Conservation (phyloP, 352 stramenopile genomes). For the Globisporangium cylindrosporum region DNA sequence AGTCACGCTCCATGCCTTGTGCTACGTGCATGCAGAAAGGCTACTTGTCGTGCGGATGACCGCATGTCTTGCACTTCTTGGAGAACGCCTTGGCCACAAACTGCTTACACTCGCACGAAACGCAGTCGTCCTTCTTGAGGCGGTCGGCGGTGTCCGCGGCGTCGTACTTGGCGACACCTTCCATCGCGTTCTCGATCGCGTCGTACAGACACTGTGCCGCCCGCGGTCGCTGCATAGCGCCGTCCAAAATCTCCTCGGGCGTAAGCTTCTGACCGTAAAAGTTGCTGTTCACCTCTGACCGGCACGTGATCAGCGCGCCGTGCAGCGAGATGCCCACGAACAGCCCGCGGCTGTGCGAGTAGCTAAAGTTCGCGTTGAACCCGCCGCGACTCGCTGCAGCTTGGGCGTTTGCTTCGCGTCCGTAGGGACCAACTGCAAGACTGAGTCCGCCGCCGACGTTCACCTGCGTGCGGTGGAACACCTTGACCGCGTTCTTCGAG, state of each 20-base stretch:
- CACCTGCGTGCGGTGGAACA: conserved; percentile 88
- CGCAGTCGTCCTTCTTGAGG: conserved; percentile 31
- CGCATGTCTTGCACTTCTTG: conserved; percentile 77
- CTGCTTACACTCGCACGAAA: conserved; percentile 47
- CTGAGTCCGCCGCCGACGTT: conserved; percentile 92
- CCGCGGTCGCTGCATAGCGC: conserved; percentile 48
- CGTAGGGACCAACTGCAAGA: conserved; percentile 89
- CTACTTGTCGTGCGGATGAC: conserved; percentile 53
- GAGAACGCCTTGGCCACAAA: conserved; percentile 69
- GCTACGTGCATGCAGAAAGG: not conserved
- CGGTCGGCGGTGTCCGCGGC: conserved; percentile 21
- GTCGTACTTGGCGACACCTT: conserved; percentile 63
- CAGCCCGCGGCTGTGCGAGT: conserved; percentile 90
- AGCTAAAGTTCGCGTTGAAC: conserved; percentile 92
- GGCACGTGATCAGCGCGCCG: conserved; percentile 88
- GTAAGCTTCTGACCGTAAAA: conserved; percentile 91
- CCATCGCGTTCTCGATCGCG: conserved; percentile 70
- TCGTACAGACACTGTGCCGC: conserved; percentile 78
- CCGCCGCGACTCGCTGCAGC: conserved; percentile 67
- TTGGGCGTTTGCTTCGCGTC: conserved; percentile 79
- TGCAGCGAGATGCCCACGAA: conserved; percentile 93
- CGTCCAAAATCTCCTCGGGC: conserved; percentile 73
- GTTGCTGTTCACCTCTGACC: conserved; percentile 92
- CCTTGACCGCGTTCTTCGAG: conserved; percentile 88
- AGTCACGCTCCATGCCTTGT: not conserved